These are phyloP conservation scores for Aspergillus nidulans DNA, from an alignment of 495 filamentous ascomycete genomes.

Conservation along the genomic window DNA sequence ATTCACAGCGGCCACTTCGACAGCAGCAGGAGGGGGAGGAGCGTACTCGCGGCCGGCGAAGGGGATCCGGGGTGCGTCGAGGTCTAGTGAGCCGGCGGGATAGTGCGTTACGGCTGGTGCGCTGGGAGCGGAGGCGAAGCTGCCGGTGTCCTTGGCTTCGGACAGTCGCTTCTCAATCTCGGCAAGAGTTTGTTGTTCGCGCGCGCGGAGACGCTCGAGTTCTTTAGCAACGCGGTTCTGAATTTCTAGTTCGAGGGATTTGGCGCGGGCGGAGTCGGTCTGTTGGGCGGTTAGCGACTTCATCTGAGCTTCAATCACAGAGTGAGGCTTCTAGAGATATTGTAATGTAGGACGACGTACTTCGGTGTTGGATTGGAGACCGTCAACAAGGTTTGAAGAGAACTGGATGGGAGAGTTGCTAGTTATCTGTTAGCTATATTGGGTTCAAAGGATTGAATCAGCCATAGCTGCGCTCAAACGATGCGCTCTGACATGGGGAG, in stretches of 20 bases:
- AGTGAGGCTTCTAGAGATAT: too few species aligned
- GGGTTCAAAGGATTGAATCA: not conserved
- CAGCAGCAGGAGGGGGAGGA: constrained; percentile 21
- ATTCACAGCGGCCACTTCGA: constrained; percentile 24
- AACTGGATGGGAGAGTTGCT: constrained; percentile 83
- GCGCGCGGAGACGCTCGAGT: constrained; percentile 67
- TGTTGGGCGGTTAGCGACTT: constrained; percentile 35
- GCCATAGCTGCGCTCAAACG: not conserved
- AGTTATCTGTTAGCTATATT: constrained; percentile 5
- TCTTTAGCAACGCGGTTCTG: constrained; percentile 83
- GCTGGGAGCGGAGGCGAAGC: constrained; percentile 24
- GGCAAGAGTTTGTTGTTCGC: constrained; percentile 54
- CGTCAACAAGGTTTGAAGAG: constrained; percentile 76
- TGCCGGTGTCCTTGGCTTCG: constrained; percentile 32
- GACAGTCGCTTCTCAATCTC: constrained; percentile 53
- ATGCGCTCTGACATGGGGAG: not conserved
- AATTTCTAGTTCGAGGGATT: constrained; percentile 79
- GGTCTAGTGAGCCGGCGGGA: constrained; percentile 40
- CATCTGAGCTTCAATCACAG: too few species aligned
- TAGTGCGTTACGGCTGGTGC: constrained; percentile 29
- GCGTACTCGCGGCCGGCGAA: constrained; percentile 43
- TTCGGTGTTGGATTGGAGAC: constrained; percentile 79
- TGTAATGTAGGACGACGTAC: constrained; percentile 43
- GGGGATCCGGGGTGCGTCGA: constrained; percentile 46
- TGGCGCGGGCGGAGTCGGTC: constrained; percentile 82